Evolutionary conservation across 2,329 filamentous ascomycete genomes (phyloP), one percentile per base, ranked within the genome.

Genomic region (Emmonsia crescens): DNA sequence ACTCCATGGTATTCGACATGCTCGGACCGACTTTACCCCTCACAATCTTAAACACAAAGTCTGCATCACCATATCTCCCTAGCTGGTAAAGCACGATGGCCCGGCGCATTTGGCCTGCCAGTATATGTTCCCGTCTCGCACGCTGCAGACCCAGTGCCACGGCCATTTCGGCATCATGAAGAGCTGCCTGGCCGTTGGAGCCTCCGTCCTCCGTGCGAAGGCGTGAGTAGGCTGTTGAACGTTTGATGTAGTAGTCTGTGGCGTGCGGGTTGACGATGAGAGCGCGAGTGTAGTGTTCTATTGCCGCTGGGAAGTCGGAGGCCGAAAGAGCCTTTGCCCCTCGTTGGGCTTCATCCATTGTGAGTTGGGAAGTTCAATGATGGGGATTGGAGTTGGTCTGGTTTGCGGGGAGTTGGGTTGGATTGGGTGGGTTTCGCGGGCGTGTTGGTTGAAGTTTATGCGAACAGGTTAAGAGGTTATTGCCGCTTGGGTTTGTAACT

Each of bases 41-140:
- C 16, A 86, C 79, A 36, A 81, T 74, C n/a, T 75, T 78, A 24
- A 92, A 84, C 65, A 92, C 84, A 66, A 85, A 83, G 62, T 86
- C 82, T 0, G 91, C 87, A 74, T 96, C 88, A 3, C 87, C 91
- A 68, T 85, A 90, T 60, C 84, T 81, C 40, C 83, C 84, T 48
- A 91, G 78, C 57, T 86, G 83, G 73, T 85, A 89, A 31, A 93
- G 80, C 12, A 88, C 83, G 14, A 96, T 84, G 5, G 85, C 89
- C 44, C 93, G 85, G 67, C 92, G 85, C 69, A 94, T 84, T 69
- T 96, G 90, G 1, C 89, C 87, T n/a, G 90, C 84, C 54, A 86
- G 81, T 73, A 96, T 90, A 36, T 88, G 81, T 66, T 90, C 85
- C 58, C 89, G 85, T 68, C 87, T 88, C 38, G 83, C 89, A 48